Evolutionary conservation across 2,329 filamentous ascomycete genomes (phyloP).

Genomic region (Grosmannia clavigera): DNA sequence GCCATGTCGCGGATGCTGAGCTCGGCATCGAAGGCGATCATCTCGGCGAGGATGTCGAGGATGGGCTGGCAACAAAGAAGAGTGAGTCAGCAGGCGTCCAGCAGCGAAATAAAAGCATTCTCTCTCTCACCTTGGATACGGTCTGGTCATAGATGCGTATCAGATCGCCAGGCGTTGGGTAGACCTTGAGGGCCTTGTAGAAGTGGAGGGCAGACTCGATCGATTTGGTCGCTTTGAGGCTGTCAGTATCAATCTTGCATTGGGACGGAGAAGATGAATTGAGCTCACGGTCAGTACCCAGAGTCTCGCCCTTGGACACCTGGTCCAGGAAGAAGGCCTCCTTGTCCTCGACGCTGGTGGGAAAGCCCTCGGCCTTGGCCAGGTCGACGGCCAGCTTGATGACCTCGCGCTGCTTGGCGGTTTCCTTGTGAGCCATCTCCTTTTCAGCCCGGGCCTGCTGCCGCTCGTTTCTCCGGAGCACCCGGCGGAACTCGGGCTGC

Average conservation of each 20-base stretch:
- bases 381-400: conserved; percentile 67
- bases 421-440: conserved; percentile 55
- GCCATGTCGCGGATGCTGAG: conserved; percentile 10
- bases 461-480: conserved; percentile 64
- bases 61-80: conserved; percentile 48
- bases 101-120: not conserved
- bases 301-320: conserved; percentile 74
- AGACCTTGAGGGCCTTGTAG: conserved; percentile 98
- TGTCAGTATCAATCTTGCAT: not conserved
- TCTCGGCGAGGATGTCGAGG: conserved; percentile 90
- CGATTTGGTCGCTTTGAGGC: conserved; percentile 44
- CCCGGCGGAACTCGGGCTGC: conserved; percentile 52
- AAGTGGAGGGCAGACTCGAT: conserved; percentile 87
- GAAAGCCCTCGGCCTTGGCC: conserved; percentile 86
- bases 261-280: not conserved
- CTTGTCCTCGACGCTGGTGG: conserved; percentile 77
- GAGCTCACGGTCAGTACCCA: conserved; percentile 67
- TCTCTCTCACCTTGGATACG: conserved; percentile 64
- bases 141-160: conserved; percentile 98
- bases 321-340: conserved; percentile 96
- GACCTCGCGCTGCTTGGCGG: conserved; percentile 54
- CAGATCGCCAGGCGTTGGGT: conserved; percentile 82
- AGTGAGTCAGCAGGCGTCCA: not conserved
- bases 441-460: conserved; percentile 58
- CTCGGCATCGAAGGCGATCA: conserved; percentile 45